These are phyloP conservation scores for Jamesozyma jinghongensis DNA, from an alignment of 805 yeast species.

Conservation along the genomic window DNA sequence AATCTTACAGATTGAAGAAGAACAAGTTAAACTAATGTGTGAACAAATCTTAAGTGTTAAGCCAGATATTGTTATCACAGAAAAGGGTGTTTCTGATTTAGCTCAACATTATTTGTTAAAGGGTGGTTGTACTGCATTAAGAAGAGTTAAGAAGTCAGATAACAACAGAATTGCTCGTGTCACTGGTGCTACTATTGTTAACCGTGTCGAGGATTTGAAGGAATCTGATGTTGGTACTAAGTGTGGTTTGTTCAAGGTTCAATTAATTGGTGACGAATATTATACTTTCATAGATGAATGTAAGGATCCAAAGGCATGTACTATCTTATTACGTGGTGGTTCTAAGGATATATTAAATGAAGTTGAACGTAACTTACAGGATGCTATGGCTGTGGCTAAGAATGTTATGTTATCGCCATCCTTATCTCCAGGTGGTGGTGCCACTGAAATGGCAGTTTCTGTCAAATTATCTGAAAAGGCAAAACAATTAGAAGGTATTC, in stretches of 20 bases:
- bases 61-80: constrained; percentile 93
- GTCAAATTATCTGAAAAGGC: constrained; percentile 85
- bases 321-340: constrained; percentile 88
- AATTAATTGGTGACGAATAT: constrained; percentile 95
- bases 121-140: constrained; percentile 84
- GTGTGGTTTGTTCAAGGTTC: constrained; percentile 89
- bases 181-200: constrained; percentile 95
- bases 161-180: constrained; percentile 95
- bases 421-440: constrained; percentile 98
- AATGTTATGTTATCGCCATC: constrained; percentile 93
- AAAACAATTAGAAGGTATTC: constrained; percentile 84
- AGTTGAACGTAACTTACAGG: constrained; percentile 93
- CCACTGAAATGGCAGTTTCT: constrained; percentile 97
- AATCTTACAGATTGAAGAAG: constrained; percentile 93
- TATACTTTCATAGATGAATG: constrained; percentile 79
- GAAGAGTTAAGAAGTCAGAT: constrained; percentile 93
- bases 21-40: constrained; percentile 82
- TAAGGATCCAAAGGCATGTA: constrained; percentile 83
- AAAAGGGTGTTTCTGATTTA: constrained; percentile 94
- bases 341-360: constrained; percentile 94
- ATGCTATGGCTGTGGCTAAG: constrained; percentile 96
- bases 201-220: constrained; percentile 87
- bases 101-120: constrained; percentile 94
- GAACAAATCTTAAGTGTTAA: constrained; percentile 74
- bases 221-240: constrained; percentile 81